Percentiles rank a stretch among this genome's conserved stretches.
Conservation (phyloP, 2,329 filamentous ascomycete genomes). For the Graphilbum ipis-grandicollis region DNA sequence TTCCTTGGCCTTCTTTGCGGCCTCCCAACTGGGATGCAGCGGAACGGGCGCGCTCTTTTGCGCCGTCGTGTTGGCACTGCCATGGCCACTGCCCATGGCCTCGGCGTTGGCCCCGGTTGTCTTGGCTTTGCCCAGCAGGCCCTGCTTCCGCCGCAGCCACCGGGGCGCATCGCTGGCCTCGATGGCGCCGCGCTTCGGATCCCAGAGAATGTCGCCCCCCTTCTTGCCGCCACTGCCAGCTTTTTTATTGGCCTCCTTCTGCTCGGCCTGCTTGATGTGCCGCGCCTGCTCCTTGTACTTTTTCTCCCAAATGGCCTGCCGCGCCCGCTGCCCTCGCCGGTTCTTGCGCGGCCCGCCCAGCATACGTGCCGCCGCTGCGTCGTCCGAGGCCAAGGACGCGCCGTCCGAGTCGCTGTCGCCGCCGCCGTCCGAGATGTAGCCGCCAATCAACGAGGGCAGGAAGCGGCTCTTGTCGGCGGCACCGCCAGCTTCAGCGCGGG, state of each 20-base stretch:
- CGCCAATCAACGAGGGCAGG: conserved; percentile 59
- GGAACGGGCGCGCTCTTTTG: conserved; percentile 18
- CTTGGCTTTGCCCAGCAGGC: conserved; percentile 6
- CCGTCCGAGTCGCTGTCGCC: conserved; percentile 54
- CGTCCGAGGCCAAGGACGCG: conserved; percentile 20
- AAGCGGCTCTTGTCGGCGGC: conserved; percentile 35
- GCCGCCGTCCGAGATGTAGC: conserved; percentile 64
- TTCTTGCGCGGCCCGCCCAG: conserved; percentile 49
- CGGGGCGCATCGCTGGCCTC: conserved; percentile 25
- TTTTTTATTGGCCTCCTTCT: conserved; percentile 25
- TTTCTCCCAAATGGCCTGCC: conserved; percentile 64
- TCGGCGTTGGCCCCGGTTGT: conserved; percentile 3
- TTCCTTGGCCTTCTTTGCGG: conserved; percentile 44
- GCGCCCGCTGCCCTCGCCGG: conserved; percentile 52
- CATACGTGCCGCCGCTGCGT: conserved; percentile 28
- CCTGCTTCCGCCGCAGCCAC: conserved; percentile 18
- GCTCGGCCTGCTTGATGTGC: conserved; percentile 46
- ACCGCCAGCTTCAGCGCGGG: background rate
- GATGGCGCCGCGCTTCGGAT: conserved; percentile 36
- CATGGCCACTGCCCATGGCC: conserved; percentile 8
- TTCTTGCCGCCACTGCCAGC: conserved; percentile 15
- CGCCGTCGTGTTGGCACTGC: background rate
- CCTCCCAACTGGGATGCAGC: conserved; percentile 49
- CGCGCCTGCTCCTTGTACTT: conserved; percentile 59
- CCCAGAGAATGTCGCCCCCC: conserved; percentile 34